These are phyloP conservation scores for Eucalyptus curtisii DNA, from an alignment of 345 rosid genomes.

Conservation along the genomic window DNA sequence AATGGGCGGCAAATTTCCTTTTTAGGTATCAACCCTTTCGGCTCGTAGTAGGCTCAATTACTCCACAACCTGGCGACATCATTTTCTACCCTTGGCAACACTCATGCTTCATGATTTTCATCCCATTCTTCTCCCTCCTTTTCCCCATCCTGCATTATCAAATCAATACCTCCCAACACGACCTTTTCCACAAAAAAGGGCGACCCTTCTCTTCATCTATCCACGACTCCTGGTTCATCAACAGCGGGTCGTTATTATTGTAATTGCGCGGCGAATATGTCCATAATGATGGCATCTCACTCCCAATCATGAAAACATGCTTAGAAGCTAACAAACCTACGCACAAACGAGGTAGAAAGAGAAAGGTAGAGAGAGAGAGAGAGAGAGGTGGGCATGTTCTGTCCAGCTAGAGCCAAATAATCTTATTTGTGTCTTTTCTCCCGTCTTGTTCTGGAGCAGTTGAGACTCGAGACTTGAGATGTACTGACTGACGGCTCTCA, in stretches of 20 bases:
- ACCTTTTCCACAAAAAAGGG: background rate
- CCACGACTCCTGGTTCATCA: background rate
- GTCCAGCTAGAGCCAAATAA: conserved; percentile 3
- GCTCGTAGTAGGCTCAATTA: background rate
- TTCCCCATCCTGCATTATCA: background rate
- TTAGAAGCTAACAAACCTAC: conserved; percentile 67
- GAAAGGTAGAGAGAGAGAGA: background rate
- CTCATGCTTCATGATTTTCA: background rate
- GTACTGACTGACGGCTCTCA: background rate
- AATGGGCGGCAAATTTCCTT: background rate
- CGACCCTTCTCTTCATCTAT: background rate
- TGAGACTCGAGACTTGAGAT: background rate
- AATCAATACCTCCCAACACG: background rate
- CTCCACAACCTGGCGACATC: background rate
- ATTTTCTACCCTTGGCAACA: background rate
- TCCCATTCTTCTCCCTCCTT: background rate
- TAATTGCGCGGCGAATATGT: background rate
- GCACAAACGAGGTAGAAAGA: background rate
- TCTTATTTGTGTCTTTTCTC: conserved; percentile 3
- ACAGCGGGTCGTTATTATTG: background rate
- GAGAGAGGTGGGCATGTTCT: background rate
- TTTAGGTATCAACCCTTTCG: background rate
- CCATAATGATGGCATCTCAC: conserved; percentile 15
- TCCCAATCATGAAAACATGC: conserved; percentile 72
- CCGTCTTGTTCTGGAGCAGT: background rate